Base-by-base conservation (phyloP, 768 basidiomycete species). In the Podaxis mareebaensis region DNA sequence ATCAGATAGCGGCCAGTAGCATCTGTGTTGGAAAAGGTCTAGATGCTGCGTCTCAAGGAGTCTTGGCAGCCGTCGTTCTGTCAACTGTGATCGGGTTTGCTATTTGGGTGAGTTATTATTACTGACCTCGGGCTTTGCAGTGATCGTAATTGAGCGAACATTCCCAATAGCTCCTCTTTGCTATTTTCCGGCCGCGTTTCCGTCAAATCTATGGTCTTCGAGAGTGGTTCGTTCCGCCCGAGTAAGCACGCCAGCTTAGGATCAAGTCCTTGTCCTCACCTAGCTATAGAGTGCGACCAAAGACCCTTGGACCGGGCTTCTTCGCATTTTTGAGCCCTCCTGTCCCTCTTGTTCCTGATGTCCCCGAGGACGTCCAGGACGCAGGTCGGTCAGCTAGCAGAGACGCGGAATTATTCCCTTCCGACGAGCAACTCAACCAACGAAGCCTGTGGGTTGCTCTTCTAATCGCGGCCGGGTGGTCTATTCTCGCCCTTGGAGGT, bases 151-250 rank as follows among this genome's bases (percentile, higher is more conserved):
- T 56, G 65, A 67, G 65, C 67, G 24, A 49, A 65, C 44, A 66
- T 48, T 26, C 13, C 49, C 60, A 36, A 52, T 61, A 92, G 91
- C 71, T 87, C 53, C 65, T 85, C 49, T 93, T 93, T 73, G 90
- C 87, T 26, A 73, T 87, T 52, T 65, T 91, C 22, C 81, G 91
- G 44, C 90, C 91, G 13, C 85, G 82, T 59, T 87, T 85, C 68
- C 83, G 90, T 60, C 88, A 91, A 76, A 70, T 93, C 13, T 93
- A 92, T 67, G 88, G 77, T 20, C 71, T 88, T 53, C 78, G 91
- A 69, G 89, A 91, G 70, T 93, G 91, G 91, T 93, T 93, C 72
- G 81, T 88, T 15, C 85, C 83, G 52, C 83, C 79, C 73, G 83
- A 84, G 90, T 92, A 71, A 75, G 87, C 81, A 2, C 56, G 20